Base-by-base conservation (phyloP, 2,329 filamentous ascomycete genomes). In the Ascochyta koolunga region DNA sequence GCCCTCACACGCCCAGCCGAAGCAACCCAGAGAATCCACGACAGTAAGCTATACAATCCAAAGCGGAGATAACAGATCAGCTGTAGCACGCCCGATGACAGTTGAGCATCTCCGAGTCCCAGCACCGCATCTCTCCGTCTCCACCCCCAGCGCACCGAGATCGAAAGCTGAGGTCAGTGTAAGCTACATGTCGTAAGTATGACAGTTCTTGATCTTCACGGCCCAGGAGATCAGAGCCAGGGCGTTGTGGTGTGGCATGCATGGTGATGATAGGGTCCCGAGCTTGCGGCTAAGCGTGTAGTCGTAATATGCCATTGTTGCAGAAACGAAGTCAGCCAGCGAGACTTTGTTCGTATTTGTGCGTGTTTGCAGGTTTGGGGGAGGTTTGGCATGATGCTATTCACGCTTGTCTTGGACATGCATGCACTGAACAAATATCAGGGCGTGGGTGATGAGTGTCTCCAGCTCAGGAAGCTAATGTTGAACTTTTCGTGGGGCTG, bases 181-280 rank as follows among this genome's bases (percentile, higher is more conserved):
- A 31, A 47, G 37, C 43, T 25, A 33, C 11, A 9, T n/a, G 7
- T 33, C 19, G 29, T 33, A 16, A n/a, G 25, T 50, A 51, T 44
- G 53, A 55, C 43, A 42, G 27, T 48, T 37, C 42, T 24, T 62
- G 55, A 53, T 46, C 43, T 47, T 41, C 44, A 49, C 60, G 60
- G 59, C 31, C 62, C 59, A 60, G 59, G 46, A 44, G 60, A 69
- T 64, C 64, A 41, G 50, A 49, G 37, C 31, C 33, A 59, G 39
- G 40, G 41, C 32, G 21, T 33, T 29, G 43, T 52, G 38, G 36
- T 43, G n/a, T n/a, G n/a, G n/a, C n/a, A n/a, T n/a, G n/a, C n/a
- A n/a, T n/a, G n/a, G n/a, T 38, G 29, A 50, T 39, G 37, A 29
- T 52, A 40, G 27, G 43, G 22, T 52, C 15, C 40, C 25, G 40